Evolutionary conservation across 176 grass and related monocot genomes (phyloP), one percentile per base, ranked within the genome.

Genomic region (Rhipidocladum racemiflorum): DNA sequence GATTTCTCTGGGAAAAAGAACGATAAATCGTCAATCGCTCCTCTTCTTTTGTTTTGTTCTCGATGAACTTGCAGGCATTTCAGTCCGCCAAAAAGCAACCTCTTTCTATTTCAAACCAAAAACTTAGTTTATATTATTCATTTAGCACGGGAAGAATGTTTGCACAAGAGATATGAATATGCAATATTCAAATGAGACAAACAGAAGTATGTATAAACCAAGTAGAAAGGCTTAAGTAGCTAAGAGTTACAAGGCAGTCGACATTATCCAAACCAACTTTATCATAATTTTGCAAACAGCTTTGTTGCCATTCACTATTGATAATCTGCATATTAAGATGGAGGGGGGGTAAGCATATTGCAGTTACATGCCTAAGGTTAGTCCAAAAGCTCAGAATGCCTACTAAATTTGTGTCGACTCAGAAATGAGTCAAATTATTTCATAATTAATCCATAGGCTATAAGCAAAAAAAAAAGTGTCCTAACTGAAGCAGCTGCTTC

Each of bases 1-100:
- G 90, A 86, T 91, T 91, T 91, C 92, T 93, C 96, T 98, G 78
- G 14, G 32, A 70, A 25, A 56, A 82, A 32, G 24, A 34, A 65
- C 55, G 55, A 51, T 16, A 23, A 45, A 64, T 65, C 12, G 7
- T 54, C 12, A 87, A 51, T 81, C 66, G 8, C 43, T 63, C 43
- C 55, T 42, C 35, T 66, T 74, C n/a, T 51, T 48, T 23, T 49
- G 28, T 73, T 74, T 83, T 24, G 8, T 83, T 63, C 42, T 83
- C 4, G 3, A 51, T 1, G 4, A 82, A 64, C 56, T 61, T 74
- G 44, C 43, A 62, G 0, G 44, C 55, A 72, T 82, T 61, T 49
- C 80, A 82, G 57, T 24, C 16, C 24, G 3, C 43, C 4, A 27
- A 60, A 45, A n/a, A 10, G 12, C 23, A 29, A 49, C 43, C 3